Evolutionary conservation across 495 filamentous ascomycete species (phyloP), one percentile per base, ranked within the genome.

Genomic region (Aspergillus leporis): DNA sequence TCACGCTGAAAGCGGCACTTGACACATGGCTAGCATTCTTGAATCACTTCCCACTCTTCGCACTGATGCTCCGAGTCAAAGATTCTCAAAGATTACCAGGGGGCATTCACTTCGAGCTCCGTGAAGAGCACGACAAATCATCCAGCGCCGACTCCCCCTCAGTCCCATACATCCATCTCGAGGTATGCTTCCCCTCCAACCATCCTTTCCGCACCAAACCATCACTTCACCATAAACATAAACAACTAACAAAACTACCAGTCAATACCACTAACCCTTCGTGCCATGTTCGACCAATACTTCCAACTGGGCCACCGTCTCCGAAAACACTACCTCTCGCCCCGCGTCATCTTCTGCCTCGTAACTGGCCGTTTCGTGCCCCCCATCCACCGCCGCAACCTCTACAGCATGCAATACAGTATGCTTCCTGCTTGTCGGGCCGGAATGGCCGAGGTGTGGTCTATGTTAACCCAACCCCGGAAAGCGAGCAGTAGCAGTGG

Each of bases 41-140:
- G 59, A 99, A 99, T 66, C 94, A 99, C 72, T 99, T 99, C 68
- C 94, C 94, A 22, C 83, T 99, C 22, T 99, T 99, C 75, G 94
- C 94, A 13, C 75, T 97, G 48, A 99, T 99, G 94, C 78, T 99
- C 60, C 86, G 94, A 62, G 81, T 96, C 57, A 99, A 99, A 73
- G 95, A 99, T 69, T 91, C 91, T 6, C 81, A 85, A 70, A 83
- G 94, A 71, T 79, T 99, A 62, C 59, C 58, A 92, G 89, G 91
- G 58, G 93, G 93, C 43, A 90, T 97, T 69, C 87, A 86, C 63
- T 97, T 96, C 77, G 90, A 93, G 74, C 87, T 97, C 73, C 85
- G 84, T 78, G 85, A 92, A 58, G 69, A 71, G 51, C 50, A 67
- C 40, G 63, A 74, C 38, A 75, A 70, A 41, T 59, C 60, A 8